Base-by-base conservation (phyloP, 139 green algal genomes). In the Tetradesmus lagerheimii region DNA sequence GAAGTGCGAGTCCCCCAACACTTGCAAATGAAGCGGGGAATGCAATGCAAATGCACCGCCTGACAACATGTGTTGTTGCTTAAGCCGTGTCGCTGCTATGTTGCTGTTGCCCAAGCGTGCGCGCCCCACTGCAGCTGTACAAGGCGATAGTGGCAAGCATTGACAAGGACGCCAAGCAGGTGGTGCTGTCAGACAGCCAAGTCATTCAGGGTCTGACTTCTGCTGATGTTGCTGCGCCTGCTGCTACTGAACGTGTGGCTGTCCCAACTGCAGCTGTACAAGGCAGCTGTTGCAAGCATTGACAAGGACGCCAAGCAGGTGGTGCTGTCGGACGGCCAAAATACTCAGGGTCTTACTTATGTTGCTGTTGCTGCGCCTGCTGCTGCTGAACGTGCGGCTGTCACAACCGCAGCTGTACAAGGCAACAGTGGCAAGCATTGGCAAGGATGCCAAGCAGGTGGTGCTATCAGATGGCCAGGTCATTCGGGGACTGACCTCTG, bases 11-110 rank as follows among this genome's bases (percentile, higher is more conserved):
- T n/a, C n/a, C n/a, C n/a, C n/a, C n/a, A n/a, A n/a, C n/a, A n/a
- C n/a, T n/a, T n/a, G n/a, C n/a, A n/a, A n/a, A n/a, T n/a, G n/a
- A n/a, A n/a, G n/a, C n/a, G n/a, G n/a, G n/a, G n/a, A n/a, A n/a
- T n/a, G n/a, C n/a, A n/a, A n/a, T n/a, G n/a, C n/a, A n/a, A n/a
- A n/a, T n/a, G n/a, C n/a, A n/a, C n/a, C n/a, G n/a, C n/a, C n/a
- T n/a, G n/a, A n/a, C n/a, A n/a, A n/a, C n/a, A n/a, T n/a, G n/a
- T 96, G 5, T 76, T 98, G 78, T 96, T 96, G 0, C 93, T 99
- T 83, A 96, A 98, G n/a, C n/a, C 94, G 83, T 94, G 23, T 96
- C 93, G 25, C 92, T 97, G 27, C 43, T 84, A 84, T n/a, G n/a
- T n/a, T n/a, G n/a, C n/a, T n/a, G n/a, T n/a, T n/a, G n/a, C n/a